phyloP scores from a whole-genome alignment of 495 filamentous ascomycete genomes.

The Astrocystis sublimbata region DNA sequence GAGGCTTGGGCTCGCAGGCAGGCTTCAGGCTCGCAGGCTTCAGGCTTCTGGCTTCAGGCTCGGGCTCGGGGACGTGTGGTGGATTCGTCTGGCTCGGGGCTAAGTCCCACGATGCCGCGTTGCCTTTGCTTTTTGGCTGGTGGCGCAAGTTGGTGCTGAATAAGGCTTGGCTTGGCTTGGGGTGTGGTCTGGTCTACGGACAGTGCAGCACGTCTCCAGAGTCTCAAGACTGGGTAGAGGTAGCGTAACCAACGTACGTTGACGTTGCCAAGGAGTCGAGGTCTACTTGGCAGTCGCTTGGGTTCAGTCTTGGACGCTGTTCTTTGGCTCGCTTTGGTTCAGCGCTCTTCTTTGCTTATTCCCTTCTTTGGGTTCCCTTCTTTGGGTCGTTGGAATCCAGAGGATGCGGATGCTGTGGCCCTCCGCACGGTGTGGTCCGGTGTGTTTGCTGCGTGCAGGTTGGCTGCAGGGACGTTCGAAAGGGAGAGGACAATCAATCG shows the following conservation, averaged over 20 bases:
- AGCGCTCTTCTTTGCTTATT: no score
- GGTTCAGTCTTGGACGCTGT: not conserved
- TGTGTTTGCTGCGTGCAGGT: not conserved
- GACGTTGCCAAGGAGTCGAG: slow-evolving; percentile 14
- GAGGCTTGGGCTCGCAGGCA: no score
- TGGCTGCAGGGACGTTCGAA: slow-evolving; percentile 1
- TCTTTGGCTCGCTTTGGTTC: not conserved
- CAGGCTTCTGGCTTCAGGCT: no score
- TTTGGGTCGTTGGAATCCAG: no score
- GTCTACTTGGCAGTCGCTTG: slow-evolving; percentile 7
- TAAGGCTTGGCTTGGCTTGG: slow-evolving; percentile 6
- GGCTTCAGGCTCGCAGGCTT: no score
- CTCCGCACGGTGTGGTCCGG: not conserved
- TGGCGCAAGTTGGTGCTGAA: slow-evolving; percentile 5
- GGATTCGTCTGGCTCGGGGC: no score
- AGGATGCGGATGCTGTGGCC: not conserved
- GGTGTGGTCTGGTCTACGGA: not conserved
- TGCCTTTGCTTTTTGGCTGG: slow-evolving; percentile 8
- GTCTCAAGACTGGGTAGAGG: no score
- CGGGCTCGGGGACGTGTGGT: no score
- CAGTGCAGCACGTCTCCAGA: no score
- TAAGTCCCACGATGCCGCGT: slow-evolving; percentile 11
- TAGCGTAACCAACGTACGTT: not conserved
- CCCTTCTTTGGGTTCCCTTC: no score
- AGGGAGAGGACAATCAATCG: slow-evolving; percentile 1